phyloP scores from a whole-genome alignment of 176 grass and related monocot species.

The Oryza punctata region DNA sequence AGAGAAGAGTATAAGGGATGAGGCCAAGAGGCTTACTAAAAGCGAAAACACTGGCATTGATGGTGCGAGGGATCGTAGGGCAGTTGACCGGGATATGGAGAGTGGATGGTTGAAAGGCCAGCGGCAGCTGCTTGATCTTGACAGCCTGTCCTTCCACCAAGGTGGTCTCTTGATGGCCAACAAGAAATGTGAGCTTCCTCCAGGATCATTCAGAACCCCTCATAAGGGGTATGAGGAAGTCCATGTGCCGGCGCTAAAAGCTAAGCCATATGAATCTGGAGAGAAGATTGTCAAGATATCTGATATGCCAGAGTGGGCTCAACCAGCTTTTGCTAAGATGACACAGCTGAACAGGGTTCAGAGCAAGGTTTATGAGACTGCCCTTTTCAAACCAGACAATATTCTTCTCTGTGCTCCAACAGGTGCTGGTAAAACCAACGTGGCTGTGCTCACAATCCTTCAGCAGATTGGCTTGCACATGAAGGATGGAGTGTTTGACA shows the following conservation, averaged over 20 bases:
- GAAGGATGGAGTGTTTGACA: conserved; percentile 79
- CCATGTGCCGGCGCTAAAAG: conserved; percentile 75
- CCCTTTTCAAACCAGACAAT: conserved; percentile 81
- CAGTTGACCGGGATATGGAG: conserved; percentile 65
- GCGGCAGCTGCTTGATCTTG: conserved; percentile 86
- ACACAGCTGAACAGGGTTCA: conserved; percentile 89
- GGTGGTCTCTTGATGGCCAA: conserved; percentile 92
- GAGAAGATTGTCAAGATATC: conserved; percentile 96
- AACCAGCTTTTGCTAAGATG: conserved; percentile 80
- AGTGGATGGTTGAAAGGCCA: conserved; percentile 88
- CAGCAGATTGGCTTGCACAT: conserved; percentile 85
- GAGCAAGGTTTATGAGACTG: conserved; percentile 88
- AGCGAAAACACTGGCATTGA: conserved; percentile 53
- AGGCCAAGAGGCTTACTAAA: conserved; percentile 85
- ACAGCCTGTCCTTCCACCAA: conserved; percentile 83
- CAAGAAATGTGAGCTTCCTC: conserved; percentile 83
- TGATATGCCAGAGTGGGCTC: conserved; percentile 70
- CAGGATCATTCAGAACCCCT: conserved; percentile 66
- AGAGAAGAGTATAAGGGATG: conserved; percentile 92
- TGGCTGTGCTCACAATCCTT: conserved; percentile 90
- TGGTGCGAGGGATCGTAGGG: conserved; percentile 52
- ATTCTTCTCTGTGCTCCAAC: conserved; percentile 90
- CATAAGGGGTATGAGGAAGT: conserved; percentile 94
- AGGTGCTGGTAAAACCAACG: conserved; percentile 97
- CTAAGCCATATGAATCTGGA: conserved; percentile 54